Evolutionary conservation across 2,329 filamentous ascomycete genomes (phyloP), one percentile per base, ranked within the genome.

Genomic region (Helicocarpus griseus): DNA sequence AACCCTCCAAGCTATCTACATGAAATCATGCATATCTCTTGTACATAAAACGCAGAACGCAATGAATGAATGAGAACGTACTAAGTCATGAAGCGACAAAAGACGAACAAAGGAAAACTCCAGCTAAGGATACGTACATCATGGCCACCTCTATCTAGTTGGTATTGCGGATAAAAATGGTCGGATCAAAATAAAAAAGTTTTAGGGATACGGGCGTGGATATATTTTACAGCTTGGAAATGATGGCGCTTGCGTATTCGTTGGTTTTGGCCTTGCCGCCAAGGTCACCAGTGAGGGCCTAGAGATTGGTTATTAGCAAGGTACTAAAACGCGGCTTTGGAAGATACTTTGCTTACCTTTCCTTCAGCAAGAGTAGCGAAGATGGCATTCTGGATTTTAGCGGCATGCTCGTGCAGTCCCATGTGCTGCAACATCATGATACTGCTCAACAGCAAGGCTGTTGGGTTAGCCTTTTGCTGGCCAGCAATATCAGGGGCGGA

Each of bases 351-450:
- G 9, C 73, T 63, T 67, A 81, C 78, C 85, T 96, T 96, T 77
- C 93, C 93, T 80, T 98, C 90, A 55, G 89, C 86, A 60, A 98
- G 81, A 56, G 90, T 95, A 70, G 87, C 87, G 73, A 98, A 97
- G 67, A 91, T 94, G 60, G 93, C 93, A 73, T 82, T 86, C 80
- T 97, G 88, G 68, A 98, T 97, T 71, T 83, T 84, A 70, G 78
- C 72, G 61, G 93, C 93, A 71, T 97, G 83, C 58, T 88, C 79
- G 71, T 76, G 83, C 59, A 98, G 80, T 65, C 87, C 84, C 91
- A 98, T 97, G 77, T 98, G 93, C 73, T 93, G 85, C 80, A 98
- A 77, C 93, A 98, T 97, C 93, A 98, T 97, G 77, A 97, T 93
- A 71, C 87, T 94, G 73, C 82, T 88, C 66, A 97, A 86, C 59